Conservation (phyloP, 106 monocot genomes). For the Xerophyta viscosa region DNA sequence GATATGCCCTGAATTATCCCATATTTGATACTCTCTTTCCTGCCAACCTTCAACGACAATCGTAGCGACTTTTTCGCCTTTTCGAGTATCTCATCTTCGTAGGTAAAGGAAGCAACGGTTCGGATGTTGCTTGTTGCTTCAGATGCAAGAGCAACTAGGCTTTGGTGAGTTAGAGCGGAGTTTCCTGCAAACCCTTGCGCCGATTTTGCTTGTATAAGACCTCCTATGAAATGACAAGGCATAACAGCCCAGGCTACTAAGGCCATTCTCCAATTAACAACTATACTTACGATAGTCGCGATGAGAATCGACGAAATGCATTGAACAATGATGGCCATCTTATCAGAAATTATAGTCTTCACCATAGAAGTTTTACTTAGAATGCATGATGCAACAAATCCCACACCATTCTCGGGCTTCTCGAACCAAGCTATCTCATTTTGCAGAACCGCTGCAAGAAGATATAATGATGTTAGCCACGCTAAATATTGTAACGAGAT, state of each 20-base stretch:
- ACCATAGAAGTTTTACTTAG: slow-evolving; percentile 34
- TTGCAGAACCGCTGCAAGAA: slow-evolving; percentile 25
- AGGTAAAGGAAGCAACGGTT: slow-evolving; percentile 38
- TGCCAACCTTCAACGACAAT: slow-evolving; percentile 22
- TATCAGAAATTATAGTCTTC: slow-evolving; percentile 41
- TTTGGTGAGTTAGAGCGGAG: slow-evolving; percentile 15
- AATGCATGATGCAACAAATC: slow-evolving; percentile 25
- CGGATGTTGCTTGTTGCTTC: slow-evolving; percentile 42
- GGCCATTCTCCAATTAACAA: slow-evolving; percentile 38
- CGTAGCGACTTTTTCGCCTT: slow-evolving; percentile 22
- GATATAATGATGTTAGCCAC: no score
- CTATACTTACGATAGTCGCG: slow-evolving; percentile 37
- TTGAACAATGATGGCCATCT: slow-evolving; percentile 45
- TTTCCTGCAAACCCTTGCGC: slow-evolving; percentile 40
- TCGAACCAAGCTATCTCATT: slow-evolving; percentile 52
- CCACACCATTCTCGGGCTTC: slow-evolving; percentile 32
- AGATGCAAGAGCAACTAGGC: slow-evolving; percentile 26
- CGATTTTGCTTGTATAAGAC: slow-evolving; percentile 41
- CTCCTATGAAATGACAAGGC: slow-evolving; percentile 49
- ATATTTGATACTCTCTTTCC: slow-evolving; percentile 32
- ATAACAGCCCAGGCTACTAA: slow-evolving; percentile 46
- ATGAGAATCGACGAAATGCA: slow-evolving; percentile 44
- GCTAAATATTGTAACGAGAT: no score
- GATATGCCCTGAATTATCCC: slow-evolving; percentile 36
- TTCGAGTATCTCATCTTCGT: slow-evolving; percentile 33